Evolutionary conservation across 495 filamentous ascomycete species (phyloP).

Genomic region (Massariosphaeria phaeospora): DNA sequence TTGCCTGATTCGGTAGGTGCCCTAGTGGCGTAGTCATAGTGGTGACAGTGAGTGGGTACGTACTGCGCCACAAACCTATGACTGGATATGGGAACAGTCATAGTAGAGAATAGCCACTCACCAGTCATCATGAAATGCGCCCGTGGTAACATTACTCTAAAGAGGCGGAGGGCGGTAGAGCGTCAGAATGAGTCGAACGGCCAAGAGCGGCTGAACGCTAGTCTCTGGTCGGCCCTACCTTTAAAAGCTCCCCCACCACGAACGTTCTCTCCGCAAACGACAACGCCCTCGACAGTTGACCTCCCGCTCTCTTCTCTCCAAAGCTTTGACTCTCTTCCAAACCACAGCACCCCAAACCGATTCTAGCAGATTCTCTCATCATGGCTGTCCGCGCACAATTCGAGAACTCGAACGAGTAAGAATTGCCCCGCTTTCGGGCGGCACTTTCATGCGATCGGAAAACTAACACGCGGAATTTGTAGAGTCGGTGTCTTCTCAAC

Average conservation of each 20-base stretch:
- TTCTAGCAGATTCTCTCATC: conserved; percentile 15
- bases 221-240: not conserved
- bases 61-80: conserved; percentile 7
- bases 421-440: conserved; percentile 28
- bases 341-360: not conserved
- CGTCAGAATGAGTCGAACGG: conserved; percentile 17
- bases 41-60: not conserved
- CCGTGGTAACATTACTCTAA: not conserved
- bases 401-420: conserved; percentile 97
- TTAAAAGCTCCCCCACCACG: conserved; percentile 3
- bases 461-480: conserved; percentile 24
- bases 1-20: too few relatives aligned
- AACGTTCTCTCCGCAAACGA: not conserved
- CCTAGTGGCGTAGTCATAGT: too few relatives aligned
- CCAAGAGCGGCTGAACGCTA: not conserved
- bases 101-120: not conserved
- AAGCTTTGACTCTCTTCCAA: not conserved
- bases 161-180: not conserved
- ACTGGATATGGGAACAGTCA: conserved; percentile 13
- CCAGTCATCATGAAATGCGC: not conserved
- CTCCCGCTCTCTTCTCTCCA: not conserved
- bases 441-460: not conserved
- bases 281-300: not conserved
- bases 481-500: conserved; percentile 96
- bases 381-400: conserved; percentile 59